Evolutionary conservation across 495 filamentous ascomycete genomes (phyloP), one percentile per base, ranked within the genome.

Genomic region (Penicillium flavigenum): DNA sequence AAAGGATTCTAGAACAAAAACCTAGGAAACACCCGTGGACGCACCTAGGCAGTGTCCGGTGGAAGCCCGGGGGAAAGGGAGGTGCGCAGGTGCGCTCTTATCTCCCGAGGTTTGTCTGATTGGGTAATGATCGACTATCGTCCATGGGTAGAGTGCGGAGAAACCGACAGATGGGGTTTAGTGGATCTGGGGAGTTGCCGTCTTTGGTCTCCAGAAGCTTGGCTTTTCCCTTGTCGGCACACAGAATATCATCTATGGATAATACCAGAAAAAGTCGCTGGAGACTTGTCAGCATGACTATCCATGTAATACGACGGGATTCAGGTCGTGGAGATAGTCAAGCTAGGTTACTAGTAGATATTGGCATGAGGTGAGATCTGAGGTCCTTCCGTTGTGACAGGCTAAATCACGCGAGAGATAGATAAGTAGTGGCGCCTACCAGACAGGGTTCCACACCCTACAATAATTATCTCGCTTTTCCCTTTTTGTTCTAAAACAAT

Each of bases 361-460:
- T n/a, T 16, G 14, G 31, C 34, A 38, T 38, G 34, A n/a, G 20
- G 54, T 47, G 32, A 49, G 57, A 65, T 65, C 60, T 5, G 24
- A 26, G 22, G 22, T 26, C 24, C 24, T 63, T 57, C 62, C 59
- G 49, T 55, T 55, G 6, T 62, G 63, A 58, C 60, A 60, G 57
- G 24, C 57, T 57, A 48, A 58, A 61, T 64, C 62, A 52, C 54
- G 54, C 57, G 57, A 59, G 57, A 54, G 61, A 60, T 60, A 51
- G 60, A 60, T 60, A 51, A 54, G 41, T 27, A 47, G 52, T 44
- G n/a, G 51, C 24, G 50, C 10, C 14, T 16, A 32, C 27, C 12
- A 34, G 26, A 27, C 44, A 17, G 31, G 31, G 53, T 39, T 43
- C 52, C 52, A 36, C 31, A 32, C 31, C 26, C 53, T 48, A 19